Conservation (phyloP, 1,139 yeast species). For the Taphrina confusa region DNA sequence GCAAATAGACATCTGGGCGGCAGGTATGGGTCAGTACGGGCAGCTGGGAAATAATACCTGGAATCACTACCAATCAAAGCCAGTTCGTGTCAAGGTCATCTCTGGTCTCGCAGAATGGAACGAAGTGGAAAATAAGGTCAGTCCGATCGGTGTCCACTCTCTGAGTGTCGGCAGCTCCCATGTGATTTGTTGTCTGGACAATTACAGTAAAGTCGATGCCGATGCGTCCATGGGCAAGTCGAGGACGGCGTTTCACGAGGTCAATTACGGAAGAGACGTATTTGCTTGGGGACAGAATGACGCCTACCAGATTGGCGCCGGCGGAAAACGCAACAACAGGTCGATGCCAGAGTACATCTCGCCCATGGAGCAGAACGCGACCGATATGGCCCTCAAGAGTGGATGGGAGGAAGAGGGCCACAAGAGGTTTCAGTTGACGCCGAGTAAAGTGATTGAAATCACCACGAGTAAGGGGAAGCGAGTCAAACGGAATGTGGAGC, state of each 20-base stretch:
- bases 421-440: conserved; percentile 35
- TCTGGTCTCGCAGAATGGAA: conserved; percentile 51
- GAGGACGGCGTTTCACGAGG: conserved; percentile 27
- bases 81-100: conserved; percentile 57
- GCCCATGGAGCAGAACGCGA: conserved; percentile 24
- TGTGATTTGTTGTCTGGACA: conserved; percentile 60
- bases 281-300: conserved; percentile 83
- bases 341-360: conserved; percentile 39
- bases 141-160: conserved; percentile 34
- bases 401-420: conserved; percentile 35
- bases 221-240: conserved; percentile 29
- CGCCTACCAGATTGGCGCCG: conserved; percentile 80
- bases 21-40: conserved; percentile 88
- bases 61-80: conserved; percentile 70
- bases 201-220: conserved; percentile 45
- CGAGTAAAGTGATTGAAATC: conserved; percentile 21
- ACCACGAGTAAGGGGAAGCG: conserved; percentile 21
- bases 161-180: conserved; percentile 63
- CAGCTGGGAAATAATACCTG: conserved; percentile 79
- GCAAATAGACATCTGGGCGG: conserved; percentile 49
- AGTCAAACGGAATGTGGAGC: conserved; percentile 31
- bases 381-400: conserved; percentile 28
- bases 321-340: conserved; percentile 58
- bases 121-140: conserved; percentile 50
- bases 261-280: conserved; percentile 53